Evolutionary conservation across 1,284 basidiomycete species (phyloP).

Genomic region (Apiotrichum brassicae): DNA sequence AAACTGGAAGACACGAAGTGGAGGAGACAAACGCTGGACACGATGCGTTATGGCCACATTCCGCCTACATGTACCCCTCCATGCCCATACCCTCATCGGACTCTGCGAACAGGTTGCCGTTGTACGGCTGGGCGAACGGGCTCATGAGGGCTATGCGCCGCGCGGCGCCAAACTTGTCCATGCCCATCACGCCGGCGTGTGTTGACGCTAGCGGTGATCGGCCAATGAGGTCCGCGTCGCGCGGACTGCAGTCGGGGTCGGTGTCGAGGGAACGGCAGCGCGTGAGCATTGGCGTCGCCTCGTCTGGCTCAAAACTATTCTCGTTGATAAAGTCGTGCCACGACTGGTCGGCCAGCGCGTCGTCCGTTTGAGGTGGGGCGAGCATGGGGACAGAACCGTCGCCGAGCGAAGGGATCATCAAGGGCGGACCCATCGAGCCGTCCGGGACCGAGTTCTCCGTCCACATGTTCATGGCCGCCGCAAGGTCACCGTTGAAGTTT

Average conservation of each 20-base stretch:
- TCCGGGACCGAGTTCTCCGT: neutral
- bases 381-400: neutral
- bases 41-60: too few relatives aligned
- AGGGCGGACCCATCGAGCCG: neutral
- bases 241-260: constrained; percentile 19
- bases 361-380: constrained; percentile 5
- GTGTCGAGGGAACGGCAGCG: constrained; percentile 18
- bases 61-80: constrained; percentile 6
- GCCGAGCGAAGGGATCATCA: neutral
- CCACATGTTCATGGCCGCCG: constrained; percentile 13
- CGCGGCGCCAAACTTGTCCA: constrained; percentile 11
- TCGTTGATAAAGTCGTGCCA: constrained; percentile 24
- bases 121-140: constrained; percentile 18
- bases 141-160: constrained; percentile 16
- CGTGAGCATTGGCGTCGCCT: constrained; percentile 19
- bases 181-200: constrained; percentile 4
- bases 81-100: constrained; percentile 7
- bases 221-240: constrained; percentile 15
- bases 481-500: constrained; percentile 12
- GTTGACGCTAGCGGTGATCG: constrained; percentile 14
- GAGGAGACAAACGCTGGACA: too few relatives aligned
- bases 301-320: constrained; percentile 21
- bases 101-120: constrained; percentile 18
- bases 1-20: too few relatives aligned
- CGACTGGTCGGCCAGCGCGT: constrained; percentile 20